Evolutionary conservation across 148 eudicot genomes (phyloP).

Genomic region (Spergularia marina): DNA sequence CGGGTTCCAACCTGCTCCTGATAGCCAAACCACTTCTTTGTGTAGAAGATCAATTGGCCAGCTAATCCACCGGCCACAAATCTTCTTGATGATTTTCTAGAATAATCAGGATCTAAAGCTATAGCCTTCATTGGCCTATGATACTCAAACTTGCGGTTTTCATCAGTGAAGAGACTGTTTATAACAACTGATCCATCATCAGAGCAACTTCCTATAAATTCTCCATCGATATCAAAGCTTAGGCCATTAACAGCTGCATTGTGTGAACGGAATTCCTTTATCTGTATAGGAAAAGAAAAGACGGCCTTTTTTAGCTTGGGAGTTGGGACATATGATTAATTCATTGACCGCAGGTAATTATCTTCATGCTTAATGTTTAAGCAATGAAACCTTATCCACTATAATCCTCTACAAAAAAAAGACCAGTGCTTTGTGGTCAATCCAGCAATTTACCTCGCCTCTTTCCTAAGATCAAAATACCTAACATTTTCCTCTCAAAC

Average conservation of each 20-base stretch:
- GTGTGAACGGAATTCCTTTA: constrained; percentile 77
- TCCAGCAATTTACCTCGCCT: no score
- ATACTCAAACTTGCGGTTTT: constrained; percentile 81
- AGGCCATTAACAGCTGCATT: constrained; percentile 83
- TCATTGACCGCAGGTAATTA: not conserved
- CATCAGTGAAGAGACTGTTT: constrained; percentile 81
- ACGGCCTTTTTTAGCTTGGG: not conserved
- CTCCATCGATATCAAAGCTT: constrained; percentile 87
- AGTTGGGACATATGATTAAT: not conserved
- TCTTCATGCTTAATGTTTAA: not conserved
- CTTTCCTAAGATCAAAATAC: no score
- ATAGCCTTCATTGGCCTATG: constrained; percentile 96
- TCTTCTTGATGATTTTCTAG: constrained; percentile 68
- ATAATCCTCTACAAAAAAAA: not conserved
- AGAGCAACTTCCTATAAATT: constrained; percentile 95
- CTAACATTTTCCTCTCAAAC: no score
- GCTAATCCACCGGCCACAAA: constrained; percentile 98
- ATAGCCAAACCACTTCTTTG: constrained; percentile 87
- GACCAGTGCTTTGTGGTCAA: no score
- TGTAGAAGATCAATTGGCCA: constrained; percentile 70
- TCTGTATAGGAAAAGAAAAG: constrained; percentile 40
- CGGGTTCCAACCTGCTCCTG: constrained; percentile 71
- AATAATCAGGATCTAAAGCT: constrained; percentile 93
- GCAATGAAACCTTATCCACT: not conserved
- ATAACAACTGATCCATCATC: constrained; percentile 95